These are phyloP conservation scores for Tricholoma sp. DNA, from an alignment of 768 basidiomycete genomes.

Conservation along the genomic window DNA sequence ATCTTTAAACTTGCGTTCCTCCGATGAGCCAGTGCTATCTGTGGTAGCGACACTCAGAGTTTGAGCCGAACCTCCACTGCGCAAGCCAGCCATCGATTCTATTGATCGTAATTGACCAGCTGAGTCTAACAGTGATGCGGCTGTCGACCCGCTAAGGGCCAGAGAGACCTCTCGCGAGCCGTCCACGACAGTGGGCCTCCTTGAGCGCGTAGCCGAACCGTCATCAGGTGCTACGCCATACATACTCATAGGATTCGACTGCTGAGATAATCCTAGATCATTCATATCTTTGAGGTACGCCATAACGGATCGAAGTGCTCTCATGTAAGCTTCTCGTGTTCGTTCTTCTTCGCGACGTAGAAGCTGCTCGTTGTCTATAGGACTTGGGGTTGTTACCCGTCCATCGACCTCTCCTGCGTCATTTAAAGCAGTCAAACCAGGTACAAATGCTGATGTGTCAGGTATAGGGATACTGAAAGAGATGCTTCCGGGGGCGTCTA, in stretches of 20 bases:
- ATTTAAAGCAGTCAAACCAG: conserved; percentile 40
- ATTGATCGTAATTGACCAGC: conserved; percentile 57
- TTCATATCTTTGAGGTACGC: conserved; percentile 95
- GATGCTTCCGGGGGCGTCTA: conserved; percentile 58
- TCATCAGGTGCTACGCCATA: conserved; percentile 53
- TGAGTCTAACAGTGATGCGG: conserved; percentile 32
- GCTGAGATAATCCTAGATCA: conserved; percentile 75
- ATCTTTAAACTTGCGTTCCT: conserved; percentile 88
- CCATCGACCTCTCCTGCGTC: conserved; percentile 29
- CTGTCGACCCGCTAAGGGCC: conserved; percentile 42
- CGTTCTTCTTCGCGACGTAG: conserved; percentile 67
- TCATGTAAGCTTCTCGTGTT: conserved; percentile 64
- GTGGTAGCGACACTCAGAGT: conserved; percentile 74
- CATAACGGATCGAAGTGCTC: conserved; percentile 88
- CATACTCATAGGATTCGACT: conserved; percentile 49
- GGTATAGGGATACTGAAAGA: conserved; percentile 58
- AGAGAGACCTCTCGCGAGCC: conserved; percentile 53
- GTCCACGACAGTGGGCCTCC: conserved; percentile 67
- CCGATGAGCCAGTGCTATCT: conserved; percentile 66
- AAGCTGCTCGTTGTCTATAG: conserved; percentile 43
- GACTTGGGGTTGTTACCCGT: conserved; percentile 39
- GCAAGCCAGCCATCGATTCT: conserved; percentile 57
- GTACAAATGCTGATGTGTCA: conserved; percentile 57
- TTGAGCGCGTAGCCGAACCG: conserved; percentile 38
- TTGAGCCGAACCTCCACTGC: conserved; percentile 55